Evolutionary conservation across 1,139 yeast species (phyloP), one percentile per base, ranked within the genome.

Genomic region (Suhomyces chickasaworum): DNA sequence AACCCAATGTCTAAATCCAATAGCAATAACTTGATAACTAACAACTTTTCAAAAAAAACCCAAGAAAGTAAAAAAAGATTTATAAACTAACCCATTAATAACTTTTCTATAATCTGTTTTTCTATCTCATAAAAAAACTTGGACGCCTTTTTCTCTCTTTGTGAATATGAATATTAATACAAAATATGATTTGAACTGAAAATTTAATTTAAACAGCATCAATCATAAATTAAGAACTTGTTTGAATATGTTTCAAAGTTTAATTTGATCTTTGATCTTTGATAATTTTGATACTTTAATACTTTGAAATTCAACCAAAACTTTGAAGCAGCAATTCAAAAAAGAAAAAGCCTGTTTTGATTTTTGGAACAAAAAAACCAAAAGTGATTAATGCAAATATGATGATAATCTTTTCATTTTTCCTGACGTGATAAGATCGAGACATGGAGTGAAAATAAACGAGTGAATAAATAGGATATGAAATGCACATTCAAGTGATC

Each of bases 1-100:
- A 63, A 63, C 69, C 70, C 73, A 65, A 68, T 66, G 74, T 69
- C 75, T 69, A 69, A 69, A 68, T 66, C 73, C 67, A 57, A 61
- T 45, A 51, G 49, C 50, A 51, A 51, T 45, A 51, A 53, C 52
- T 48, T 36, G 36, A 53, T 49, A 47, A 48, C 13, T 15, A 51
- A 43, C 50, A 50, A 51, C 48, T 49, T 53, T 41, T 44, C 39
- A 36, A 39, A 25, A 39, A 25, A 22, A 32, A 54, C 54, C 58
- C 56, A 53, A 54, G 56, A 56, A 56, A 60, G 59, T 50, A 52
- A 55, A 54, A 54, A 59, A 59, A 60, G 61, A 57, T 57, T 58
- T 58, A 56, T 60, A 57, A 57, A 51, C 56, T 55, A 56, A 60
- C 64, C 66, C 67, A 63, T 62, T 63, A 64, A 64, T 58, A 61